phyloP scores from a whole-genome alignment of 345 rosid species.

The Populus davidiana region DNA sequence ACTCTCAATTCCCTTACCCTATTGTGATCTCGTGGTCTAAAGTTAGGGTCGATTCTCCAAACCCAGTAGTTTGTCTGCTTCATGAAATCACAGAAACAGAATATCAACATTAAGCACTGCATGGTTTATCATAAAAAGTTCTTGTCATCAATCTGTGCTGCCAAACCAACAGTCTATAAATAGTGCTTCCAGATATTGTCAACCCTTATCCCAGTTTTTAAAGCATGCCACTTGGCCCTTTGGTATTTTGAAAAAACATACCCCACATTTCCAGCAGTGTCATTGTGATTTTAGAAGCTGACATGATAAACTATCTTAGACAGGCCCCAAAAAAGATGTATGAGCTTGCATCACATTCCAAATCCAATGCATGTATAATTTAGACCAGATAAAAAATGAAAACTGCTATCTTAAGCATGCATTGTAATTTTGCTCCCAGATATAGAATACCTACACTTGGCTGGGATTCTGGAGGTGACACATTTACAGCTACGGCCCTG shows the following conservation, averaged over 20 bases:
- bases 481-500: constrained; percentile 69
- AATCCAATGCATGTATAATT: neutral
- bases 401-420: neutral
- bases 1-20: constrained; percentile 45
- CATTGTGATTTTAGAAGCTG: neutral
- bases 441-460: constrained; percentile 58
- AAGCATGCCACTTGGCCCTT: no score
- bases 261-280: neutral
- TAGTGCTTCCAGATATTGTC: neutral
- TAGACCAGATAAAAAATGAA: constrained; percentile 6
- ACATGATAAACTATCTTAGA: neutral
- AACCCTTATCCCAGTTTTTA: neutral
- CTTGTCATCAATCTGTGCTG: neutral
- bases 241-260: neutral
- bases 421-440: neutral
- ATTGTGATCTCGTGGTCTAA: constrained; percentile 52
- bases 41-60: constrained; percentile 72
- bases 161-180: neutral
- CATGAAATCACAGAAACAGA: constrained; percentile 10
- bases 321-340: neutral
- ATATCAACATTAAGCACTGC: neutral
- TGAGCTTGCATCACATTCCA: constrained; percentile 1
- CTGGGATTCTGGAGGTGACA: constrained; percentile 64
- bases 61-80: constrained; percentile 71
- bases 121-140: neutral